Base-by-base conservation (phyloP, 2,329 filamentous ascomycete species). In the Claviceps maximensis region DNA sequence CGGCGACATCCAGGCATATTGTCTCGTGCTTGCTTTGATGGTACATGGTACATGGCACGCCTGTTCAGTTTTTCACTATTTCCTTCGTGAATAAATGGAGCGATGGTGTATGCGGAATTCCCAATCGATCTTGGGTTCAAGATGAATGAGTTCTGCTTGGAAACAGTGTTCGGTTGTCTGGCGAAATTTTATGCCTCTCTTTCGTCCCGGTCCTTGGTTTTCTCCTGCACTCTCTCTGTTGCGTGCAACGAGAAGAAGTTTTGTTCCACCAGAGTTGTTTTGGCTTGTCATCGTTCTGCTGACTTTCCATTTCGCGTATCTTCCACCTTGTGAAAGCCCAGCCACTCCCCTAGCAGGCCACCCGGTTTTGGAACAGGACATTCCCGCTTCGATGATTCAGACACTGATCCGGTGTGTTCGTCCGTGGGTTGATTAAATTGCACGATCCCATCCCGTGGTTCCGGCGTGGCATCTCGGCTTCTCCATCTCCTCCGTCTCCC, bases 361-460 rank as follows among this genome's bases (percentile, higher is more conserved):
- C 82, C 77, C 0, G 93, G 91, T 69, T 96, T 96, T 5, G 93
- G 93, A 13, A 98, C 83, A 0, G 93, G 93, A 65, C 93, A 98
- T 65, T 94, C 88, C 62, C 88, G 78, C 63, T 75, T 76, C 47
- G 70, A 63, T 52, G 71, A 74, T 67, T 74, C 59, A 62, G 71
- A 47, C 47, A 57, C 57, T 54, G 59, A 50, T 53, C 61, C 61
- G 19, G 56, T 56, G 58, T 73, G 63, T 59, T 74, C 69, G 33
- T 64, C 62, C 48, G 65, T 62, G 52, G 63, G 60, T 52, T 69
- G 63, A 56, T 69, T 65, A 58, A 79, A 79, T 51, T 75, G 73
- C 4, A 73, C 74, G 31, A 78, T 69, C 41, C 71, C 72, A 55
- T 74, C 69, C 61, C 71, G 67, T 55, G 71, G 65, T 53, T 73